phyloP scores from a whole-genome alignment of 805 yeast species.

The Kuraishia hungarica region DNA sequence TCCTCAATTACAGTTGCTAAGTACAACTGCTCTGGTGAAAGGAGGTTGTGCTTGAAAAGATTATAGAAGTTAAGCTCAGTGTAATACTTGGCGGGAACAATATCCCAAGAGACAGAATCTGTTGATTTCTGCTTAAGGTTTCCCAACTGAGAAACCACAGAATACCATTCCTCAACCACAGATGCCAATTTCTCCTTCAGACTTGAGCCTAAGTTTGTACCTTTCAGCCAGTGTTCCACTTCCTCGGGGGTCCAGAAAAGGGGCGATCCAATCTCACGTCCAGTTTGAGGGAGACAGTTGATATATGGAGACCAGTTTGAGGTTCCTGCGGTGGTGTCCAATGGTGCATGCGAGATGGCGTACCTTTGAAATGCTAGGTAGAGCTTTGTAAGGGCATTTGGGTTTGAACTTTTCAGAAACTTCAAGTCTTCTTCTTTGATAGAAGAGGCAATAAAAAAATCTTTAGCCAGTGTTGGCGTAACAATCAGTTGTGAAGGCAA shows the following conservation, averaged over 20 bases:
- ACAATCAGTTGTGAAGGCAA: background rate
- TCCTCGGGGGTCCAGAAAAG: constrained; percentile 54
- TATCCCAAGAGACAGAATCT: background rate
- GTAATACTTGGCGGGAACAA: constrained; percentile 9
- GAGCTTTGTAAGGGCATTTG: background rate
- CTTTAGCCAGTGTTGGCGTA: constrained; percentile 4
- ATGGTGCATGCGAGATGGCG: background rate
- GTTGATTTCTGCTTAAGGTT: background rate
- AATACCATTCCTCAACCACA: constrained; percentile 55
- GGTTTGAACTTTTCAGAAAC: background rate
- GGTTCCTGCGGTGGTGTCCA: constrained; percentile 4
- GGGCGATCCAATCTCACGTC: constrained; percentile 47
- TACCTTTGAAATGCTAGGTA: background rate
- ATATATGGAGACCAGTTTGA: constrained; percentile 6
- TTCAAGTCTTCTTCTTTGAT: background rate
- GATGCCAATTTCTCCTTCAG: constrained; percentile 34
- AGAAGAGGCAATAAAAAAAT: background rate
- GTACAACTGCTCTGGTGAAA: background rate
- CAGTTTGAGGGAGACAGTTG: constrained; percentile 5
- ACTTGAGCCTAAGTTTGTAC: constrained; percentile 62
- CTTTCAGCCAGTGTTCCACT: constrained; percentile 35
- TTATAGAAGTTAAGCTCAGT: constrained; percentile 20
- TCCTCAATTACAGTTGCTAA: background rate
- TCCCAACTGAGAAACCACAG: constrained; percentile 14
- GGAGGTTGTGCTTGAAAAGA: constrained; percentile 4